Percentiles rank a stretch among this genome's conserved stretches.
phyloP scores from a whole-genome alignment of 2,329 filamentous ascomycete species.

The Hymenoscyphus fructigenus region DNA sequence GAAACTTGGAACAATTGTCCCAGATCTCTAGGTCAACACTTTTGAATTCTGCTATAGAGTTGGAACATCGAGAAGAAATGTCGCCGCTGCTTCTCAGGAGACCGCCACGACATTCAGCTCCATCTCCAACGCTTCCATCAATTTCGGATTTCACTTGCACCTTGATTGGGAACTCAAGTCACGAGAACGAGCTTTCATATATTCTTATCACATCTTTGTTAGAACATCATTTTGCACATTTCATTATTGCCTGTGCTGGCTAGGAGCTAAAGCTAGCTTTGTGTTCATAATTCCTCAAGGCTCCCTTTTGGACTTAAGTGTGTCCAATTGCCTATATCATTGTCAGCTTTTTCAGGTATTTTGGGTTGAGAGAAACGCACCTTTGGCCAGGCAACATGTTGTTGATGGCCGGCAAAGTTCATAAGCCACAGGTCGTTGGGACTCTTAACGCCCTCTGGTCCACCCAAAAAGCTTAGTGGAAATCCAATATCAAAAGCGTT shows the following conservation, averaged over 20 bases:
- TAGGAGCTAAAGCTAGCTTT: not conserved
- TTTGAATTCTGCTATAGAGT: too few relatives aligned
- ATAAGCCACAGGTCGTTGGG: slow-evolving; percentile 34
- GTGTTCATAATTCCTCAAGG: not conserved
- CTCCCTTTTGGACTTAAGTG: too few relatives aligned
- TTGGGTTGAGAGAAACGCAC: not conserved
- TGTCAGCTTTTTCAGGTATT: not conserved
- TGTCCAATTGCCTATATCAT: slow-evolving; percentile 1
- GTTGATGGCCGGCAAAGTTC: slow-evolving; percentile 46
- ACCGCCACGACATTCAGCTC: too few relatives aligned
- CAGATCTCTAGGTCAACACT: too few relatives aligned
- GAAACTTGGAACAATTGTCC: too few relatives aligned
- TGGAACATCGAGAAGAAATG: too few relatives aligned
- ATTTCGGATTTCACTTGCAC: too few relatives aligned
- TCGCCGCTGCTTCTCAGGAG: too few relatives aligned
- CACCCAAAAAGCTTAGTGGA: slow-evolving; percentile 59
- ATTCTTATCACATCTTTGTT: too few relatives aligned
- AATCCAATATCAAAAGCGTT: slow-evolving; percentile 65
- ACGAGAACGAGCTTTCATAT: too few relatives aligned
- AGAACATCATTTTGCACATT: not conserved
- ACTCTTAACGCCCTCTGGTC: slow-evolving; percentile 40
- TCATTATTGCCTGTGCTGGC: not conserved
- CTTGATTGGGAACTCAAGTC: too few relatives aligned
- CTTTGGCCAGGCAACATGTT: slow-evolving; percentile 47
- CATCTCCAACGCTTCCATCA: too few relatives aligned